Evolutionary conservation across 495 filamentous ascomycete genomes (phyloP), one percentile per base, ranked within the genome.

Genomic region (Podospora tetraspora): DNA sequence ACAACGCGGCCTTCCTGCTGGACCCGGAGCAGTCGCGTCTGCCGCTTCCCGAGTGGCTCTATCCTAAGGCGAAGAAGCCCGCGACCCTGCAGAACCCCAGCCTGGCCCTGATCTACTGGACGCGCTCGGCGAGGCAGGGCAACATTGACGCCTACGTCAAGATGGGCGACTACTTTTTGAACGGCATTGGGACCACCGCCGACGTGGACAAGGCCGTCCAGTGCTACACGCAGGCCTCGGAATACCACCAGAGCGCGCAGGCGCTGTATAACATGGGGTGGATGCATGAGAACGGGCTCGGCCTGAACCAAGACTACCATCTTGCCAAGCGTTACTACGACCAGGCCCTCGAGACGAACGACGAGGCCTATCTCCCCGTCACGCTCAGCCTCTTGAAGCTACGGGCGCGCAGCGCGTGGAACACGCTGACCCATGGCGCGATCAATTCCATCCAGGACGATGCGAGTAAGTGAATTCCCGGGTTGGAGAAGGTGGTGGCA

Each of bases 251-350:
- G 73, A 95, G 92, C 74, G 94, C 94, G 27, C 95, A 98, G 80
- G 96, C 96, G 13, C 88, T 97, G 66, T 99, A 92, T 87, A 97
- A 99, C 71, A 83, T 99, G 13, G 95, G 95, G 16, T 99, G 95
- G 95, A 98, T 99, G 92, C 93, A 99, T 78, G 95, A 99, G 79
- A 97, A 98, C 74, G 95, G 95, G 3, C 83, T 98, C 59, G 93
- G 94, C 12, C 88, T 97, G 3, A 88, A 90, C 43, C 95, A 99
- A 74, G 95, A 99, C 76, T 99, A 95, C 76, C 95, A 98, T 75
- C 89, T 99, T 52, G 95, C 96, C 3, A 99, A 99, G 79, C 83
- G 95, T 25, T 96, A 91, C 78, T 99, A 99, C 74, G 95, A 99
- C 74, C 84, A 92, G 63, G 94, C 95, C 1, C 80, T 97, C 21